Percentiles rank a stretch among this genome's conserved stretches.
These are phyloP conservation scores for Claviceps pusilla DNA, from an alignment of 2,329 filamentous ascomycete genomes.

Conservation along the genomic window DNA sequence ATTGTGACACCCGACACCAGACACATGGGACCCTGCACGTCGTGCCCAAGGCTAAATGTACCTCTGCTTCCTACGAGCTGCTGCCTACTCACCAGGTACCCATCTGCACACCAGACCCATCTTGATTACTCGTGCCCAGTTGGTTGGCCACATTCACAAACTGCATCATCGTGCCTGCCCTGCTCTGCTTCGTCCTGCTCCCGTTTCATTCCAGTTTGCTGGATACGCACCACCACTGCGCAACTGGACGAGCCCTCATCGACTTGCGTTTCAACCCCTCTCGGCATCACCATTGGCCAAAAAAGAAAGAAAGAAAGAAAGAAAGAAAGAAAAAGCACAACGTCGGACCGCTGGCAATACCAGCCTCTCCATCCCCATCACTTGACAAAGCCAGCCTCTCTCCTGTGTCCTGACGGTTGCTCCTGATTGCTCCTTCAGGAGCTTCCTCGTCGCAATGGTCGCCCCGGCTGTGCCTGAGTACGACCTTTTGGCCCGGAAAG, in stretches of 20 bases:
- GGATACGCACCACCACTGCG: not conserved
- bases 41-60: too few species aligned
- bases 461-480: slow-evolving; percentile 65
- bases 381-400: not conserved
- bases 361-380: not conserved
- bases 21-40: too few species aligned
- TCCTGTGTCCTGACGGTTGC: not conserved
- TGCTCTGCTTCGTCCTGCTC: not conserved
- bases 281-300: not conserved
- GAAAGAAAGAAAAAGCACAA: not conserved
- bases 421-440: slow-evolving; percentile 2
- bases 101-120: not conserved
- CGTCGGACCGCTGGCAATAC: not conserved
- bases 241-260: not conserved
- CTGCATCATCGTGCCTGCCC: not conserved
- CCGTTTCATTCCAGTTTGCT: too few species aligned
- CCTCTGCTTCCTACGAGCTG: too few species aligned
- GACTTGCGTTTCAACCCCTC: not conserved
- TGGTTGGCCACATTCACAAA: not conserved
- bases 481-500: slow-evolving; percentile 13
- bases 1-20: too few species aligned
- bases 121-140: not conserved
- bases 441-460: slow-evolving; percentile 40
- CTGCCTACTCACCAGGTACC: too few species aligned
- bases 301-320: too few species aligned